Percentiles rank a stretch among this genome's conserved stretches.
phyloP scores from a whole-genome alignment of 1,284 basidiomycete genomes.

The Garcileccinum viscosum region DNA sequence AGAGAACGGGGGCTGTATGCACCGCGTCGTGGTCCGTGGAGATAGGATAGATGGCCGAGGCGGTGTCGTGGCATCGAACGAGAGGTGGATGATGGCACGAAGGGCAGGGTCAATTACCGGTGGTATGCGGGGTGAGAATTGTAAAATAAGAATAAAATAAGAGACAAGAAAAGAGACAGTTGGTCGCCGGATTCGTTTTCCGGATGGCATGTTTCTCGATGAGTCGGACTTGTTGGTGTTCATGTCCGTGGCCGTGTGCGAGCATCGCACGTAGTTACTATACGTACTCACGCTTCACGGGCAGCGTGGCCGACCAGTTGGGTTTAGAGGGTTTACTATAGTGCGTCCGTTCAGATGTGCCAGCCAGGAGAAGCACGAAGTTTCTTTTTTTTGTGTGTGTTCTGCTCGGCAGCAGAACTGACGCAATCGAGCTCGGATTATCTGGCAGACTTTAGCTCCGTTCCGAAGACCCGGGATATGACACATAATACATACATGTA shows the following conservation, averaged over 20 bases:
- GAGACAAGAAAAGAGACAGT: background rate
- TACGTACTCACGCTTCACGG: background rate
- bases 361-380: background rate
- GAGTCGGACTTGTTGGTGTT: background rate
- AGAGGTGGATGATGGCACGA: too few species aligned
- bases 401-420: too few species aligned
- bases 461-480: background rate
- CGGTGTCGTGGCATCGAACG: conserved; percentile 3
- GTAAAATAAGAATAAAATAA: background rate
- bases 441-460: background rate
- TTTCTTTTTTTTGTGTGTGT: too few species aligned
- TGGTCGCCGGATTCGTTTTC: background rate
- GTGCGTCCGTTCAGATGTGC: background rate
- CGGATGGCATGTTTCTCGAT: background rate
- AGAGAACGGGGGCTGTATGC: conserved; percentile 15
- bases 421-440: background rate
- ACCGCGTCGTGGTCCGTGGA: conserved; percentile 16
- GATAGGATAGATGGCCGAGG: conserved; percentile 17
- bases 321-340: background rate
- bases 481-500: background rate
- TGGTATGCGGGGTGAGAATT: background rate
- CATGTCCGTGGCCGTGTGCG: background rate
- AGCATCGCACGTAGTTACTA: background rate
- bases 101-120: background rate
- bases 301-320: background rate